Evolutionary conservation across 1,139 yeast genomes (phyloP), one percentile per base, ranked within the genome.

Genomic region (Sugiyamaella neomexicana): DNA sequence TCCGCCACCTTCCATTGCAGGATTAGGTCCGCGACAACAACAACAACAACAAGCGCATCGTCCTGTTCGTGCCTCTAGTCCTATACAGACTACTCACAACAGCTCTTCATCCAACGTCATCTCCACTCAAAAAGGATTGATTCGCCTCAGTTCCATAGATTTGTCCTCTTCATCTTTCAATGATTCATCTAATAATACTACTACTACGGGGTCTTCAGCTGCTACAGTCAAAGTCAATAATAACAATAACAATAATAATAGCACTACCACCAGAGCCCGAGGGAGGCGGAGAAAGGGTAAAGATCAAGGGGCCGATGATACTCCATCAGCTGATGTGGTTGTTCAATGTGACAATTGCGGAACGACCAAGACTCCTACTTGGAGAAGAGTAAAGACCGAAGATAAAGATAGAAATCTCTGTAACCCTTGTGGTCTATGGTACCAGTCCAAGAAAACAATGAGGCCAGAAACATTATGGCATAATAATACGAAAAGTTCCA

Each of bases 401-500:
- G 64, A 61, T 31, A 38, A 60, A 29, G 62, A 57, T 53, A 54
- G 52, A 37, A 55, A 60, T 25, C 59, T 71, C 29, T 72, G 75
- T 60, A 72, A 72, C 53, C 71, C 75, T 3, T 72, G 75, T 56
- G 75, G 75, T 2, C 58, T 72, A 10, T 72, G 71, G 63, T 66
- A 59, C 53, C 56, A 60, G 34, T 55, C 63, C 31, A 69, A 72
- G 56, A 62, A 62, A 45, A 56, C 58, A 23, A 66, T 70, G 72
- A 60, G 75, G 25, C 75, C 75, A 2, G 54, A 58, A 16, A 55
- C 58, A 27, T 55, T 63, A 20, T 71, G 74, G 75, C 62, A 62
- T n/a, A 57, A 60, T 29, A 43, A 38, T 23, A 47, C 46, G 10
- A 50, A 51, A 32, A 34, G 36, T 10, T 39, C 50, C 23, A 51